Base-by-base conservation (phyloP, 2,329 filamentous ascomycete species). In the Didymella glomerata region DNA sequence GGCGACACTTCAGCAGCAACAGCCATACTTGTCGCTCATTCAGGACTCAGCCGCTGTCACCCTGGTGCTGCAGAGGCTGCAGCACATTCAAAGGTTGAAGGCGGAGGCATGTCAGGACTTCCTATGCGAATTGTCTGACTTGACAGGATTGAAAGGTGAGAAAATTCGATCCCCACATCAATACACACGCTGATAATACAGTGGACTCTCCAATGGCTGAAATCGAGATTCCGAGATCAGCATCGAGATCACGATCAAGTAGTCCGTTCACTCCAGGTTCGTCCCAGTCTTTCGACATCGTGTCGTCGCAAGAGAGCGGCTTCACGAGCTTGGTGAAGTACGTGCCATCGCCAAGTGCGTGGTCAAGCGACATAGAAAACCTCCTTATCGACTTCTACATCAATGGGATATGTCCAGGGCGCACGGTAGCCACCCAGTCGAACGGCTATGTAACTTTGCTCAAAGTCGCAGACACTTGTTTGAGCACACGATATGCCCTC, bases 91-190 rank as follows among this genome's bases (percentile, higher is more conserved):
- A 42, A 57, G 65, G 18, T 66, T 70, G 6, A 75, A 75, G 57
- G 63, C 70, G 45, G 71, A 75, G 48, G 73, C 73, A 8, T 75
- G 72, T 56, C 71, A 74, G 48, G 72, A 74, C 44, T 75, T 75
- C 40, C 63, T 75, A 1, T 70, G 65, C 34, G 73, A 75, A 54
- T 52, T 74, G n/a, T 72, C 70, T n/a, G 69, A 74, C 54, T 28
- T 71, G 18, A 69, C 65, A 49, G 69, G 70, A n/a, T 55, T 70
- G 41, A 70, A 70, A 58, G 69, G 73, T 74, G 38, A 57, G 67
- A 18, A 24, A 10, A n/a, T 0, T 6, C 4, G 24, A 14, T 3
- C 38, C 2, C 30, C 13, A 16, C 10, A 13, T 20, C 4, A 36
- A 36, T 20, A n/a, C 2, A 44, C 5, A 9, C 41, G 24, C 66